Evolutionary conservation across 345 rosid species (phyloP).

Genomic region (Eutrema heterophyllum): DNA sequence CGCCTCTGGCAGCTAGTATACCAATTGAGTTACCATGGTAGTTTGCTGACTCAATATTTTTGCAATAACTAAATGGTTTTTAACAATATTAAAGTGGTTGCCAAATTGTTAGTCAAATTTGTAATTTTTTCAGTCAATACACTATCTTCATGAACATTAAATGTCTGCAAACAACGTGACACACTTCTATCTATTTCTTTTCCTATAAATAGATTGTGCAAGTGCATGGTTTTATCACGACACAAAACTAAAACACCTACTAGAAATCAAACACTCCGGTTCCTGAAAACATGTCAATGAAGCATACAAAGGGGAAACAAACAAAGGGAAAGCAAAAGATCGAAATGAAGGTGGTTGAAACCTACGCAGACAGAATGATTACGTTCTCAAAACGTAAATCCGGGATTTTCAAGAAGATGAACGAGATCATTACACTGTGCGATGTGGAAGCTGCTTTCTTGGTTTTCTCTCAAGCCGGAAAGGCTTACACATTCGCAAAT

Average conservation of each 20-base stretch:
- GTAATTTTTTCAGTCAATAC: background rate
- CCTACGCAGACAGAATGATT: constrained; percentile 24
- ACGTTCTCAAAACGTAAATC: constrained; percentile 42
- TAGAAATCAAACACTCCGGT: background rate
- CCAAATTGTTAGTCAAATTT: constrained; percentile 5
- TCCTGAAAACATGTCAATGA: constrained; percentile 1
- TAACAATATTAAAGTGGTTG: background rate
- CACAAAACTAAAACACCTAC: background rate
- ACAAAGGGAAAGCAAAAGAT: constrained; percentile 34
- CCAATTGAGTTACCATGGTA: background rate
- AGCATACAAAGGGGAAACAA: background rate
- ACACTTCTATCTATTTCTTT: background rate
- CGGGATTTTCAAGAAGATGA: constrained; percentile 40
- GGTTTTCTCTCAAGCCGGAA: constrained; percentile 36
- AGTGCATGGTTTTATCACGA: background rate
- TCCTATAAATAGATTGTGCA: background rate
- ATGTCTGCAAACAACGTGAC: background rate
- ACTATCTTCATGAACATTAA: background rate
- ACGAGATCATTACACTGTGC: constrained; percentile 33
- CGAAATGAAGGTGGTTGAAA: constrained; percentile 26
- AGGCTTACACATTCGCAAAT: constrained; percentile 33
- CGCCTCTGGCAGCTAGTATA: background rate
- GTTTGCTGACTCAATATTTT: background rate
- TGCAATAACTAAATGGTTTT: background rate
- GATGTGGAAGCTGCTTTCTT: constrained; percentile 26